Conservation (phyloP, 1,284 basidiomycete species). For the Schizophyllum commune region DNA sequence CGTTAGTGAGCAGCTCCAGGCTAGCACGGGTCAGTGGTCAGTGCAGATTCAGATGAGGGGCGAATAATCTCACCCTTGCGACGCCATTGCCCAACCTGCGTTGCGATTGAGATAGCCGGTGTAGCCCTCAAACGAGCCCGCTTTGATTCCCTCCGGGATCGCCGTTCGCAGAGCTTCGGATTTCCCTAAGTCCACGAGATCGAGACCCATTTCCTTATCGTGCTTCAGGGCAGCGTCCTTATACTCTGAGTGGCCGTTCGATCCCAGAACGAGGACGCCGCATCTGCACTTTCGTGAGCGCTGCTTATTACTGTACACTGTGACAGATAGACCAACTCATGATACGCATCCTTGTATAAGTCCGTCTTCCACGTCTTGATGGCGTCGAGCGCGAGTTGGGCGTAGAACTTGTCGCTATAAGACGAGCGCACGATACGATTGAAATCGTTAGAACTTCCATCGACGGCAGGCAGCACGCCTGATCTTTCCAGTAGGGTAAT, state of each 20-base stretch:
- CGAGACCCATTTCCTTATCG: slow-evolving; percentile 47
- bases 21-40: slow-evolving; percentile 16
- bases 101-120: slow-evolving; percentile 67
- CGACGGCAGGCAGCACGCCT: slow-evolving; percentile 56
- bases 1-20: slow-evolving; percentile 46
- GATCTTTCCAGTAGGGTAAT: slow-evolving; percentile 73
- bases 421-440: slow-evolving; percentile 77
- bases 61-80: slow-evolving; percentile 30
- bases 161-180: slow-evolving; percentile 30
- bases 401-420: slow-evolving; percentile 64
- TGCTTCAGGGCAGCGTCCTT: slow-evolving; percentile 45
- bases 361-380: slow-evolving; percentile 62
- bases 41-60: background rate
- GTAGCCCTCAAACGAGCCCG: slow-evolving; percentile 26
- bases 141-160: slow-evolving; percentile 34
- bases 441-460: slow-evolving; percentile 78
- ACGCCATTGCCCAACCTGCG: slow-evolving; percentile 83
- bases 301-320: too few relatives aligned
- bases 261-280: slow-evolving; percentile 51
- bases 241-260: slow-evolving; percentile 28
- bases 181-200: slow-evolving; percentile 32
- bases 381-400: slow-evolving; percentile 63
- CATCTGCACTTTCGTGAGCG: slow-evolving; percentile 32
- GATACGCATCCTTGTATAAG: slow-evolving; percentile 71
- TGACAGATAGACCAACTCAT: slow-evolving; percentile 45